phyloP scores from a whole-genome alignment of 305 asterid species.

The Fraxinus albicans region DNA sequence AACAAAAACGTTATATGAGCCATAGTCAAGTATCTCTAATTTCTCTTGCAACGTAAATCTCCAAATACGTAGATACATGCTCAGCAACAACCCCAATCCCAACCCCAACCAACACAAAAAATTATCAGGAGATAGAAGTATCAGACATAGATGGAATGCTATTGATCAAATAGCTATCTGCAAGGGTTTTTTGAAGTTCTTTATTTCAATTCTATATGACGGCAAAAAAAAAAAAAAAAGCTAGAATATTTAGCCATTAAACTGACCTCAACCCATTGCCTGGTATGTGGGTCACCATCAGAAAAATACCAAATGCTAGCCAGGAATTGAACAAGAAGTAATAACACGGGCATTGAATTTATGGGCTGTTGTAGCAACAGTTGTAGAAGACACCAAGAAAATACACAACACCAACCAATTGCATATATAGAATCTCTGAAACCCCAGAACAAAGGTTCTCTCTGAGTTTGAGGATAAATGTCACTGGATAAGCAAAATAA shows the following conservation, averaged over 20 bases:
- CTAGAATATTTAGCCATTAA: slow-evolving; percentile 12
- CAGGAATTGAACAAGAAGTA: slow-evolving; percentile 63
- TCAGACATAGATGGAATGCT: neutral
- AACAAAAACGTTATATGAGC: neutral
- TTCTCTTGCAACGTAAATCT: neutral
- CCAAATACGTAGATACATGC: neutral
- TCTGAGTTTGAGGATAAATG: slow-evolving; percentile 21
- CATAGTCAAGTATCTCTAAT: slow-evolving; percentile 12
- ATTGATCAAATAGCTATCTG: neutral
- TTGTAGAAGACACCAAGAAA: slow-evolving; percentile 83
- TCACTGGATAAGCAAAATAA: slow-evolving; percentile 30
- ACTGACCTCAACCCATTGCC: slow-evolving; percentile 86
- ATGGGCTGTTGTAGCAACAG: slow-evolving; percentile 82
- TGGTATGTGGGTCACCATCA: slow-evolving; percentile 33
- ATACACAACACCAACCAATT: slow-evolving; percentile 59
- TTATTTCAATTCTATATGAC: slow-evolving; percentile 2
- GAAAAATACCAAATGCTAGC: slow-evolving; percentile 48
- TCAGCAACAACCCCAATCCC: neutral
- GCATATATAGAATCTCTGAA: slow-evolving; percentile 48
- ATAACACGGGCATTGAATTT: slow-evolving; percentile 59
- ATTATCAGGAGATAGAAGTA: neutral
- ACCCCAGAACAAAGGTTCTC: slow-evolving; percentile 31
- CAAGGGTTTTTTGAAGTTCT: neutral
- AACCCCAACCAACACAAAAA: neutral
- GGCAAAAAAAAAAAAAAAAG: neutral